These are phyloP conservation scores for Hypholoma fasciculare DNA, from an alignment of 768 basidiomycete species.

Conservation along the genomic window DNA sequence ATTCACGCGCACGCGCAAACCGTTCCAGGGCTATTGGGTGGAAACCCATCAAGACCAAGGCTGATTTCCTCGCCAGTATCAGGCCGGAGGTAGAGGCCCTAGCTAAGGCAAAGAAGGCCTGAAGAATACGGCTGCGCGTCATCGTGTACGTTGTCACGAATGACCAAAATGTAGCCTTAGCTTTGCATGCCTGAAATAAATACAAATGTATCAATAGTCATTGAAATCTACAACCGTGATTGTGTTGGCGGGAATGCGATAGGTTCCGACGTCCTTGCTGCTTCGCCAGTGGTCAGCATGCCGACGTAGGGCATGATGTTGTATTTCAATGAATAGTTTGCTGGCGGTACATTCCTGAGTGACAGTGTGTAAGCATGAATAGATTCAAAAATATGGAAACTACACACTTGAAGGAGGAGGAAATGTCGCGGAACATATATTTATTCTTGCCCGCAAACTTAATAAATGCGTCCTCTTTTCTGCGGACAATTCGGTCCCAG, in stretches of 20 bases:
- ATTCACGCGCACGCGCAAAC: slow-evolving; percentile 21
- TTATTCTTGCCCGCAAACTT: slow-evolving; percentile 74
- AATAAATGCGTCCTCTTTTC: slow-evolving; percentile 72
- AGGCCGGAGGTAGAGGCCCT: slow-evolving; percentile 19
- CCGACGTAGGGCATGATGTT: slow-evolving; percentile 93
- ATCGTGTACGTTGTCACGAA: background rate
- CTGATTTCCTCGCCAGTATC: slow-evolving; percentile 23
- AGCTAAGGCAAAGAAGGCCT: background rate
- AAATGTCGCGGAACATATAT: slow-evolving; percentile 79
- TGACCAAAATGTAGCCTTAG: background rate
- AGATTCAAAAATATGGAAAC: background rate
- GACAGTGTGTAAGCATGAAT: background rate
- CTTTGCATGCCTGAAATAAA: background rate
- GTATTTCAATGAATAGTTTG: slow-evolving; percentile 78
- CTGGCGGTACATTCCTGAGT: slow-evolving; percentile 61
- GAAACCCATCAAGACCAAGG: slow-evolving; percentile 23
- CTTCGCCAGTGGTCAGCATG: slow-evolving; percentile 75
- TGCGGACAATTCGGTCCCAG: slow-evolving; percentile 91
- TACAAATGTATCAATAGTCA: slow-evolving; percentile 10
- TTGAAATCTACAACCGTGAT: slow-evolving; percentile 32
- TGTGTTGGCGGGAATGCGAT: slow-evolving; percentile 41
- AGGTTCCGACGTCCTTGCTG: slow-evolving; percentile 40
- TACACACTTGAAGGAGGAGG: slow-evolving; percentile 72
- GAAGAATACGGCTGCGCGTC: background rate
- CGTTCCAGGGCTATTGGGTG: slow-evolving; percentile 26